Percentiles rank a stretch among this genome's conserved stretches.
phyloP scores from a whole-genome alignment of 2,329 filamentous ascomycete species.

The Sarocladium kiliense region DNA sequence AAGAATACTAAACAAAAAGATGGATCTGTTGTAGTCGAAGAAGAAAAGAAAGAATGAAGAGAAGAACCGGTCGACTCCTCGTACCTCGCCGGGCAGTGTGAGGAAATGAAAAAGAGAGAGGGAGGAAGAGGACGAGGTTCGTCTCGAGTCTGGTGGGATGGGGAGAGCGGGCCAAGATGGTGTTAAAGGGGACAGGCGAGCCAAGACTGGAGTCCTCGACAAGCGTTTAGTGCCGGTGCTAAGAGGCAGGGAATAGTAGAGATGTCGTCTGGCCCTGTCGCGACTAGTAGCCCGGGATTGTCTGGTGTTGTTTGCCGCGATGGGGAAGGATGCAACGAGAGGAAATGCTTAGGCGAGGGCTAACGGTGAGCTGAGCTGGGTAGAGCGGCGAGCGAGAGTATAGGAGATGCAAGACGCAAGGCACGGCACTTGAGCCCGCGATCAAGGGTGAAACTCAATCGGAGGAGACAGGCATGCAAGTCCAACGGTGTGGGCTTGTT shows the following conservation, averaged over 20 bases:
- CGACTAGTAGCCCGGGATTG: slow-evolving; percentile 5
- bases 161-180: slow-evolving; percentile 8
- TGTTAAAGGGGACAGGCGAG: slow-evolving; percentile 7
- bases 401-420: neutral
- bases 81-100: slow-evolving; percentile 9
- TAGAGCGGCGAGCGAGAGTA: neutral
- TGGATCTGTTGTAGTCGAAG: neutral
- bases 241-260: neutral
- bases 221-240: slow-evolving; percentile 4
- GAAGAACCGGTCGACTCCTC: slow-evolving; percentile 10
- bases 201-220: slow-evolving; percentile 1
- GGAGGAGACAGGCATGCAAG: neutral
- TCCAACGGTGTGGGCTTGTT: neutral
- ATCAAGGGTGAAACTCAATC: slow-evolving; percentile 7
- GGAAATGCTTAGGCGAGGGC: neutral
- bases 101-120: slow-evolving; percentile 11
- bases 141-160: slow-evolving; percentile 5
- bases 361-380: neutral
- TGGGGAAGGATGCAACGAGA: slow-evolving; percentile 3
- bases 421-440: neutral
- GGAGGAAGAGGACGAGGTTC: slow-evolving; percentile 9
- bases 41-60: slow-evolving; percentile 10
- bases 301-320: slow-evolving; percentile 6
- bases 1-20: slow-evolving; percentile 9
- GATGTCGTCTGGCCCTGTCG: slow-evolving; percentile 7